Percentiles rank a stretch among this genome's conserved stretches.
Conservation (phyloP, 2,329 filamentous ascomycete species). For the Xylogone sp. region DNA sequence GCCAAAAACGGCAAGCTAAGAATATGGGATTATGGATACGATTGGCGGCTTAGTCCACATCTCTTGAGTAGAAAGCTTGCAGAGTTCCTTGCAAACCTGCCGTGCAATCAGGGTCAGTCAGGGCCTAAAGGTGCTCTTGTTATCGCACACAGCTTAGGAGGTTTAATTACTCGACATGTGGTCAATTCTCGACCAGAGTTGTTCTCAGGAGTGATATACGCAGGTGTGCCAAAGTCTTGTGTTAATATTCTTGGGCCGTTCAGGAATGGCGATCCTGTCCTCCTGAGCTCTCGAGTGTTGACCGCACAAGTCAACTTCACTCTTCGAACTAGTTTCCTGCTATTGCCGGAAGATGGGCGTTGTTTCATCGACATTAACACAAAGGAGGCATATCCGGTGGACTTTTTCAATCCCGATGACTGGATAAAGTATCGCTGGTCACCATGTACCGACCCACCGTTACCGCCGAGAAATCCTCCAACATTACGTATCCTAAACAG, state of each 20-base stretch:
- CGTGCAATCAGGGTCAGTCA: constrained; percentile 60
- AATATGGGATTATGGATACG: constrained; percentile 89
- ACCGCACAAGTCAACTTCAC: constrained; percentile 94
- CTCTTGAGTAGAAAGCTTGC: constrained; percentile 70
- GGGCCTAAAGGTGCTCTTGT: constrained; percentile 69
- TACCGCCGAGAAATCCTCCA: constrained; percentile 47
- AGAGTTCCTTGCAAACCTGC: constrained; percentile 67
- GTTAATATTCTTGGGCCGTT: constrained; percentile 89
- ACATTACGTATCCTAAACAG: neutral
- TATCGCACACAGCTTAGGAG: constrained; percentile 83
- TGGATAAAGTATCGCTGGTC: constrained; percentile 79
- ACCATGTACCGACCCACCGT: constrained; percentile 66
- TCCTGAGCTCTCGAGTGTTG: constrained; percentile 83
- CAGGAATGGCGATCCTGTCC: constrained; percentile 86
- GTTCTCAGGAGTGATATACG: constrained; percentile 82
- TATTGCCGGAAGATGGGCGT: constrained; percentile 80
- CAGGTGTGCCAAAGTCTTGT: constrained; percentile 79
- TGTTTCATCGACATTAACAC: constrained; percentile 79
- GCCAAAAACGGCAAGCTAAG: constrained; percentile 66
- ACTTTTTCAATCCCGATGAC: constrained; percentile 76
- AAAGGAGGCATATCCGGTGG: constrained; percentile 73
- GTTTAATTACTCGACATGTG: constrained; percentile 81
- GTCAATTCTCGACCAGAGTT: constrained; percentile 83
- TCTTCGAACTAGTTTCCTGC: constrained; percentile 77
- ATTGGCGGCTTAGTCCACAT: constrained; percentile 86